phyloP scores from a whole-genome alignment of 495 filamentous ascomycete genomes.

The Penicillium silybi region DNA sequence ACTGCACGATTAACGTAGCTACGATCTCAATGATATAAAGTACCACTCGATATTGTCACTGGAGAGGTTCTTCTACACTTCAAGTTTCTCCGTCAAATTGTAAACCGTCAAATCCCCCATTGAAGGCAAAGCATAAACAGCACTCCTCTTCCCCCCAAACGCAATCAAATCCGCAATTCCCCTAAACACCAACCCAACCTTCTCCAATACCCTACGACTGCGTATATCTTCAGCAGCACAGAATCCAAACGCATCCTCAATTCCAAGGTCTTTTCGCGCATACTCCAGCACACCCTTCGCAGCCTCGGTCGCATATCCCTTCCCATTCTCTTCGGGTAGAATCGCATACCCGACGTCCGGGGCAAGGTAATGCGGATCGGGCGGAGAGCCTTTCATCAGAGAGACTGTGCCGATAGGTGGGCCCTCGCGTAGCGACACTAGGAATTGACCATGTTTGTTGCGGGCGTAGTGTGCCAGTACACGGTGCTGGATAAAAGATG shows the following conservation, averaged over 20 bases:
- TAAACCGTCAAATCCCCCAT: conserved; percentile 31
- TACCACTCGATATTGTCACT: neutral
- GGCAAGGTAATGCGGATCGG: conserved; percentile 15
- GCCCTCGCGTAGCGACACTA: conserved; percentile 17
- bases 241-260: conserved; percentile 20
- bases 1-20: neutral
- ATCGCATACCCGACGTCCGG: conserved; percentile 38
- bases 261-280: conserved; percentile 13
- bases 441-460: conserved; percentile 28
- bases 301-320: conserved; percentile 40
- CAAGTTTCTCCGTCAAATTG: conserved; percentile 7
- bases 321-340: conserved; percentile 26
- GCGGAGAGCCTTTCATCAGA: conserved; percentile 26
- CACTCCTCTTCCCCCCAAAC: conserved; percentile 22
- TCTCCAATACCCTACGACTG: conserved; percentile 28
- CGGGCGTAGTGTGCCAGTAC: conserved; percentile 23
- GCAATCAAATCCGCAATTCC: conserved; percentile 22
- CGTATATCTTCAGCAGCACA: conserved; percentile 19
- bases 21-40: neutral
- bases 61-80: neutral
- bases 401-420: conserved; percentile 24
- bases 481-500: conserved; percentile 13
- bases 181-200: conserved; percentile 27
- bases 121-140: conserved; percentile 24
- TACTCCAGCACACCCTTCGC: conserved; percentile 27